These are phyloP conservation scores for Phytophthora ramorum DNA, from an alignment of 352 stramenopile genomes.

Conservation along the genomic window DNA sequence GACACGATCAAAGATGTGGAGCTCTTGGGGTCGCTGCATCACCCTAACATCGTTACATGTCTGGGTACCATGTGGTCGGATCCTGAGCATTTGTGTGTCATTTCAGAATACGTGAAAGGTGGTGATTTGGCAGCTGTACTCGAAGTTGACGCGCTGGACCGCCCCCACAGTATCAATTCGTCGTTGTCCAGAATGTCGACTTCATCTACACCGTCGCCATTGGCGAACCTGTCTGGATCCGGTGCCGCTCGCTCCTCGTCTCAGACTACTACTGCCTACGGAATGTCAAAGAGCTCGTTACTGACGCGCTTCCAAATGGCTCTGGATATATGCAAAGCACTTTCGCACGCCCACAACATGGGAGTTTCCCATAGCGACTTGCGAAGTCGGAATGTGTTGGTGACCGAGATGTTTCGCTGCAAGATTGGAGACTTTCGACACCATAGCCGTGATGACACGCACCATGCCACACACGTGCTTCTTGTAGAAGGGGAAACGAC, in stretches of 20 bases:
- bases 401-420: constrained; percentile 58
- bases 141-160: constrained; percentile 53
- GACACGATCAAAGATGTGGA: constrained; percentile 83
- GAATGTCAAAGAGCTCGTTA: constrained; percentile 38
- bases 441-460: constrained; percentile 36
- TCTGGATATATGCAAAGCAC: constrained; percentile 57
- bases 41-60: constrained; percentile 73
- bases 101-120: constrained; percentile 71
- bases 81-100: constrained; percentile 65
- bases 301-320: constrained; percentile 63
- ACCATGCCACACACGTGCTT: constrained; percentile 25
- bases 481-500: constrained; percentile 15
- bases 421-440: constrained; percentile 71
- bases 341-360: constrained; percentile 62
- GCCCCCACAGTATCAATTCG: constrained; percentile 29
- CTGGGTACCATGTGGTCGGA: constrained; percentile 79
- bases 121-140: constrained; percentile 67
- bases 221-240: constrained; percentile 11
- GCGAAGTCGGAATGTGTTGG: constrained; percentile 73
- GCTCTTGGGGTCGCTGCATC: constrained; percentile 57
- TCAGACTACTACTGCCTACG: constrained; percentile 20
- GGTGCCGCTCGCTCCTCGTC: constrained; percentile 11
- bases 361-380: constrained; percentile 67
- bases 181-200: constrained; percentile 10
- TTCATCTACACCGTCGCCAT: constrained; percentile 12